Percentiles rank a stretch among this genome's conserved stretches.
Conservation (phyloP, 164 flowering plant genomes). For the Vitis riparia region DNA sequence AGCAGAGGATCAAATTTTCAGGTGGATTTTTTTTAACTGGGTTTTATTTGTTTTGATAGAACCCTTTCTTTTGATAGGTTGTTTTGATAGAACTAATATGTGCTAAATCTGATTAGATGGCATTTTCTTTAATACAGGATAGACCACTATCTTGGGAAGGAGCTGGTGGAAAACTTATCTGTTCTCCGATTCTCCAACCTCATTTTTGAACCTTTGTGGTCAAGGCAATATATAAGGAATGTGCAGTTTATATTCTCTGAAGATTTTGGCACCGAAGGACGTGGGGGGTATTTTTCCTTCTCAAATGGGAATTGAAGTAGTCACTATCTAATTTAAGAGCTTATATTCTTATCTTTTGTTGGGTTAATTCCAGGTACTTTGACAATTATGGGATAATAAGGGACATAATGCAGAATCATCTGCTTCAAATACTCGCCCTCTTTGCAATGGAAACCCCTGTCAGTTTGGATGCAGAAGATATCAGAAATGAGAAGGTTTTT, state of each 20-base stretch:
- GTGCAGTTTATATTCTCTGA: conserved; percentile 92
- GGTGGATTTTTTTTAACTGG: conserved; percentile 34
- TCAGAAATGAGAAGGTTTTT: conserved; percentile 86
- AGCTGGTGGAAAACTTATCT: conserved; percentile 90
- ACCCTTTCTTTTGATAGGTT: background rate
- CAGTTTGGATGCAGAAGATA: conserved; percentile 92
- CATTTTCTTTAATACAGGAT: conserved; percentile 53
- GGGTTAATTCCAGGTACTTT: conserved; percentile 57
- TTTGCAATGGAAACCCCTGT: conserved; percentile 99
- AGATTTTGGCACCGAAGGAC: conserved; percentile 97
- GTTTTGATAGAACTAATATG: background rate
- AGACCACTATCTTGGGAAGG: conserved; percentile 93
- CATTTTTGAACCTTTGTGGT: conserved; percentile 92
- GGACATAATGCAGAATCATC: conserved; percentile 97
- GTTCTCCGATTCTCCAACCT: conserved; percentile 97
- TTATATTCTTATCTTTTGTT: conserved; percentile 6
- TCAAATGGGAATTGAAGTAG: background rate
- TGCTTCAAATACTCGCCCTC: conserved; percentile 87
- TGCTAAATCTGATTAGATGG: background rate
- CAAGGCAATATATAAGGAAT: conserved; percentile 86
- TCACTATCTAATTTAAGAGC: background rate
- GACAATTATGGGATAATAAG: conserved; percentile 89
- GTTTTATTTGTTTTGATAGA: background rate
- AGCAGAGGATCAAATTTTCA: conserved; percentile 86
- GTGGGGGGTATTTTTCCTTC: conserved; percentile 75